Evolutionary conservation across 352 stramenopile species (phyloP), one percentile per base, ranked within the genome.

Genomic region (Aphanomyces stellatus): DNA sequence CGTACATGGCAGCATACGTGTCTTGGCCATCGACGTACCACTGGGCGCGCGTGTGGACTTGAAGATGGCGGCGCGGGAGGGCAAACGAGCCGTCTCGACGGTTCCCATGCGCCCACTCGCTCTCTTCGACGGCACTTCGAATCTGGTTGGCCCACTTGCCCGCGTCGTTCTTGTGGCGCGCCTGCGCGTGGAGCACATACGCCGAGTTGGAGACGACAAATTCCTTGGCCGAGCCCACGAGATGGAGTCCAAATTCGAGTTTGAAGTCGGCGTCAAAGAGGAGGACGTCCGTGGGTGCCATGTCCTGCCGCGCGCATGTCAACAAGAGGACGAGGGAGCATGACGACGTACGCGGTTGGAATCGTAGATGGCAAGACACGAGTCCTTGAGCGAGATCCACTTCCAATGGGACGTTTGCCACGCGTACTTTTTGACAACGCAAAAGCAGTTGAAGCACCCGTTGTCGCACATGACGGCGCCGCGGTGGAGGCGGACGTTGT

Each of bases 381-480:
- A 91, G 63, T 82, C 80, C 69, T 94, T 92, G 15, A 94, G 72
- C 53, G 86, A 82, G 25, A 94, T 82, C 86, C 86, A 94, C 34
- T 82, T 76, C 76, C 81, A 80, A 33, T 87, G 83, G 69, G 91
- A 91, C 0, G 83, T 80, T n/a, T 87, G 85, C 59, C 91, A 90
- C 63, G 88, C 82, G 1, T 92, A 79, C 8, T 85, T 85, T 76
- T 94, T 94, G 40, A 91, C 77, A 25, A 94, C 82, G 56, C 86
- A 94, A 78, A 92, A 91, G 72, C 86, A 94, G 74, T 94, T 94
- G 69, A 92, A 90, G 68, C 82, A 94, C 65, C 91, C 81, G 42
- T 94, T 94, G 72, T 94, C 86, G 48, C 86, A 94, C 15, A 80
- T 87, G 24, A 79, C 72, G 0, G 82, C 82, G 1, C 78, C 83